Conservation (phyloP, 2,329 filamentous ascomycete genomes). For the Leptographium radiaticola region DNA sequence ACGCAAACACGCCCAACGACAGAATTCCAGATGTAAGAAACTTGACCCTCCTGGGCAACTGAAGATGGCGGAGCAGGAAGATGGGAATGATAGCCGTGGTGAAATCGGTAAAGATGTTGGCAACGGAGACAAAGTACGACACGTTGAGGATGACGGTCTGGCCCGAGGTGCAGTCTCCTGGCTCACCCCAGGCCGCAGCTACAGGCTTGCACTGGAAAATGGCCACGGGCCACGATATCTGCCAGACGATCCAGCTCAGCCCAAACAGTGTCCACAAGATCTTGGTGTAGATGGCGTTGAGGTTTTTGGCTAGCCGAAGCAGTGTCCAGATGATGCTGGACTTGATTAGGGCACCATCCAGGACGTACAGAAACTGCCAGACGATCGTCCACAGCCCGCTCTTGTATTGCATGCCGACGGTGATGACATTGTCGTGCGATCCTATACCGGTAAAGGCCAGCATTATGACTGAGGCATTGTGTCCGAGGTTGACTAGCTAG, state of each 20-base stretch:
- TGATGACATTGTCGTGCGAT: background rate
- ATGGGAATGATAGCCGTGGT: constrained; percentile 14
- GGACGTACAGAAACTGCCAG: constrained; percentile 4
- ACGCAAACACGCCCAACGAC: background rate
- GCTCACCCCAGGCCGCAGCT: background rate
- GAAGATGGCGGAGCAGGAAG: constrained; percentile 15
- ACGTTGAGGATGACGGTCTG: constrained; percentile 12
- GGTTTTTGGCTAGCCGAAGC: constrained; percentile 14
- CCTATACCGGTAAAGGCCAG: background rate
- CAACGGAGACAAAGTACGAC: constrained; percentile 16
- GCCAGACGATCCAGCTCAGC: constrained; percentile 8
- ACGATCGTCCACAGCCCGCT: background rate
- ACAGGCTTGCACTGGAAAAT: constrained; percentile 13
- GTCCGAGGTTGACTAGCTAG: background rate
- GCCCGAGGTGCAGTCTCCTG: constrained; percentile 10
- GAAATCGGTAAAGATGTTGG: constrained; percentile 19
- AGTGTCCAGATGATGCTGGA: constrained; percentile 16
- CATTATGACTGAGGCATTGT: background rate
- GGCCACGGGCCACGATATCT: constrained; percentile 11
- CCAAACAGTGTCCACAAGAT: constrained; percentile 10
- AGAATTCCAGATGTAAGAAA: background rate
- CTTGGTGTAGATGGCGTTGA: constrained; percentile 1
- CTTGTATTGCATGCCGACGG: background rate
- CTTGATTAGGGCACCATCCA: constrained; percentile 11
- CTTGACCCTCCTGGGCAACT: constrained; percentile 10